Evolutionary conservation across 148 eudicot genomes (phyloP), one percentile per base, ranked within the genome.

Genomic region (Chenopodium berlandieri): DNA sequence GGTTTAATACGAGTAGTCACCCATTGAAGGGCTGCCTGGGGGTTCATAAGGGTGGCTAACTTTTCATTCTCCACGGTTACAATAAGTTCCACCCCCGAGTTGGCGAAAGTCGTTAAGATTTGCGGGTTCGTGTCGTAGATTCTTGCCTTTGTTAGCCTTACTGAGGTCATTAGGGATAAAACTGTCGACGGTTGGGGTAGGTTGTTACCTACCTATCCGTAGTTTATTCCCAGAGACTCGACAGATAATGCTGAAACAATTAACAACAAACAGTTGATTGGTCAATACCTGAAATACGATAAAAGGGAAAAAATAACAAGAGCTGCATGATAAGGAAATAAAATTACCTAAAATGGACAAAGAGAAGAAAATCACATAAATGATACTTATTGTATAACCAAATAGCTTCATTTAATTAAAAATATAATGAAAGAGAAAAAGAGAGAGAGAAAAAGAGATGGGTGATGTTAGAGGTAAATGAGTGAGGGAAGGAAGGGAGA

Each of bases 111-210:
- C 0, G 79, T 75, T n/a, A 94, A 81, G 5, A 94, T 78, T 48
- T 91, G 84, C 0, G 96, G 96, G 54, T 92, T 92, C 0, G 98
- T 92, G 84, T 94, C 98, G 85, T 92, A 94, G 14, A 94, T 92
- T 80, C 98, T 80, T n/a, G 92, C 87, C 81, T 88, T 92, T 20
- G 89, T 86, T 20, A 94, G 75, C 50, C 82, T 73, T 0, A 89
- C 66, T 9, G 94, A 85, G 30, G 79, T 80, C 30, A 94, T 64
- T 14, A 94, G 87, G 11, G 80, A 66, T 1, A 85, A 82, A 31
- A 91, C 96, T 77, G 85, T 81, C 3, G 85, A 86, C 0, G 95
- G 98, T 30, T 90, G 88, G 9, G 93, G 98, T 40, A 94, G 83
- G 78, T 94, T 91, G 87, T 90, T 88, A 12, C 78, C 98, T 0